phyloP scores from a whole-genome alignment of 495 filamentous ascomycete genomes.

The Trichoderma asperelloides region DNA sequence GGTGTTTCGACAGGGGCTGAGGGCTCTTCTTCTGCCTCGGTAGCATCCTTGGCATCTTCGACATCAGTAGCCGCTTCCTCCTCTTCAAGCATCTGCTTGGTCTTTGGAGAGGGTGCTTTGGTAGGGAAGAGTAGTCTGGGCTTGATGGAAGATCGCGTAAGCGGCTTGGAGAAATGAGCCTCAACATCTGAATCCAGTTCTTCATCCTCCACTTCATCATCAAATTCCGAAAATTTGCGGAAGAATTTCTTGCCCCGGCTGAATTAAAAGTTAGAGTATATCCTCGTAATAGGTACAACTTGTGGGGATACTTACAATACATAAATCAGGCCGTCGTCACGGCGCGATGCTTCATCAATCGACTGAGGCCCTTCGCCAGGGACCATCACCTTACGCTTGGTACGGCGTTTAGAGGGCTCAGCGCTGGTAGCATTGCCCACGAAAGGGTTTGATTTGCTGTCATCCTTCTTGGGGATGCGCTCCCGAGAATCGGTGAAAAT shows the following conservation, averaged over 20 bases:
- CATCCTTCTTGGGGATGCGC: slow-evolving; percentile 64
- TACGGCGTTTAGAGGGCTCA: slow-evolving; percentile 30
- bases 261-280: slow-evolving; percentile 19
- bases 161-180: slow-evolving; percentile 40
- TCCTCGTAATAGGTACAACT: neutral
- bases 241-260: slow-evolving; percentile 90
- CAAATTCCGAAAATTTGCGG: slow-evolving; percentile 47
- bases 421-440: slow-evolving; percentile 32
- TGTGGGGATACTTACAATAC: slow-evolving; percentile 62
- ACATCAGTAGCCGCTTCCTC: slow-evolving; percentile 45
- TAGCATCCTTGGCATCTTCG: slow-evolving; percentile 38
- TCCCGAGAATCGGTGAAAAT: slow-evolving; percentile 91
- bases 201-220: slow-evolving; percentile 34
- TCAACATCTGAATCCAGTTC: slow-evolving; percentile 36
- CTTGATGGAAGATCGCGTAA: slow-evolving; percentile 68
- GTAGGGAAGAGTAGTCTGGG: slow-evolving; percentile 78
- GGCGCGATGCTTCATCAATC: slow-evolving; percentile 52
- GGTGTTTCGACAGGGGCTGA: slow-evolving; percentile 19
- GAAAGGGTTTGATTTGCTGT: slow-evolving; percentile 67
- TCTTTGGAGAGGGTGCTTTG: slow-evolving; percentile 23
- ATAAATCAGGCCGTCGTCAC: slow-evolving; percentile 72
- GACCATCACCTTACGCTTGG: slow-evolving; percentile 36
- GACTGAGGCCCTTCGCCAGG: slow-evolving; percentile 46
- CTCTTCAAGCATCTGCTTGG: slow-evolving; percentile 46
- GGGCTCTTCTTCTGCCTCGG: slow-evolving; percentile 34